phyloP scores from a whole-genome alignment of 2,329 filamentous ascomycete species.

The Epichloe amarillans region DNA sequence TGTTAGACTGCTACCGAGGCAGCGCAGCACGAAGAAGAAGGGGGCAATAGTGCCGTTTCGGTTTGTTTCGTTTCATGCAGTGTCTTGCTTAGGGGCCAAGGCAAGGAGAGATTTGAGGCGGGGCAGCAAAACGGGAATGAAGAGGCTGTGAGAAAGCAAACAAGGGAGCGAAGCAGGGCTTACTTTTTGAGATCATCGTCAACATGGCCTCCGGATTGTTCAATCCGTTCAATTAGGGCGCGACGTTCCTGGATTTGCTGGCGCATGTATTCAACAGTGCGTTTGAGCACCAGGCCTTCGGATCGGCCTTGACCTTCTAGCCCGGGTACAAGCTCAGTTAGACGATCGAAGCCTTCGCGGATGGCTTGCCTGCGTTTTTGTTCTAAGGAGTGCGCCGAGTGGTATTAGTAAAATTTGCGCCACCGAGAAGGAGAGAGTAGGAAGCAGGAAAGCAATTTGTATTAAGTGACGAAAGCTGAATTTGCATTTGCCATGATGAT shows the following conservation, averaged over 20 bases:
- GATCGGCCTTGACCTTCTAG: conserved; percentile 73
- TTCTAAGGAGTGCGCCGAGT: conserved; percentile 16
- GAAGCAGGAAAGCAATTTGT: not conserved
- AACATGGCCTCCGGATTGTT: conserved; percentile 44
- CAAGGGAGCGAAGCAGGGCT: conserved; percentile 6
- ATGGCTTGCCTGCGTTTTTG: conserved; percentile 48
- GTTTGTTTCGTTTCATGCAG: not conserved
- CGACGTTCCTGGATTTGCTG: conserved; percentile 46
- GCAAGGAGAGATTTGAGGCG: not conserved
- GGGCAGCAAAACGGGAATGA: not conserved
- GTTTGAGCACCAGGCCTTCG: conserved; percentile 69
- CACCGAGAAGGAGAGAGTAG: not conserved
- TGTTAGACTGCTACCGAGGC: conserved; percentile 1
- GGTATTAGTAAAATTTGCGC: not conserved
- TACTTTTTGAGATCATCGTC: conserved; percentile 32
- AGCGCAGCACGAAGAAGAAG: not conserved
- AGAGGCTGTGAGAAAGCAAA: not conserved
- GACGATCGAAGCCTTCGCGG: conserved; percentile 67
- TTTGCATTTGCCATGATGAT: not conserved
- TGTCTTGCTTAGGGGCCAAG: not conserved
- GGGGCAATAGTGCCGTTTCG: not conserved
- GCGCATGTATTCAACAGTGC: conserved; percentile 53
- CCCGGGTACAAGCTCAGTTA: conserved; percentile 69
- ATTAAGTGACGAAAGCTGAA: not conserved
- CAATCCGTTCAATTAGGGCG: conserved; percentile 42